A percentile compares a stretch with the other conserved stretches of the same genome.
These are phyloP conservation scores for Colletotrichum musicola DNA, from an alignment of 2,329 filamentous ascomycete genomes.

Conservation along the genomic window DNA sequence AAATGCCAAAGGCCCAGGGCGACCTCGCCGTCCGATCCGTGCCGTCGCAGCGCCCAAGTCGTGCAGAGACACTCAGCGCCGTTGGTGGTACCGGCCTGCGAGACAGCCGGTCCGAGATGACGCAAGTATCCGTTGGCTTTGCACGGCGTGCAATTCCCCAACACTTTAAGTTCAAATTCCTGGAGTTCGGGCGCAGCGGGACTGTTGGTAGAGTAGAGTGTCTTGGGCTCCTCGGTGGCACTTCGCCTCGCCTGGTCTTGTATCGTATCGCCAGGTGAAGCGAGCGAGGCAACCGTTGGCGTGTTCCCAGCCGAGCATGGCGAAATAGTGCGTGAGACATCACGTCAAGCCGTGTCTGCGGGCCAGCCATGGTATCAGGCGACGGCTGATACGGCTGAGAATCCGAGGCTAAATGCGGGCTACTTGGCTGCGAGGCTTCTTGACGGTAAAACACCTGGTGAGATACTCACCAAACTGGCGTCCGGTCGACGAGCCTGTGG, in stretches of 20 bases:
- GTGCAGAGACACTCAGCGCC: neutral
- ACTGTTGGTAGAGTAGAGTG: neutral
- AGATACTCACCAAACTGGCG: neutral
- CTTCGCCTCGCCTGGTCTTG: neutral
- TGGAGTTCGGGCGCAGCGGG: neutral
- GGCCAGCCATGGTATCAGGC: neutral
- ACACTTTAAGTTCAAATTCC: neutral
- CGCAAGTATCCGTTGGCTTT: neutral
- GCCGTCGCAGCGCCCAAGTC: neutral
- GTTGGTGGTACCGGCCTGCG: slow-evolving; percentile 1
- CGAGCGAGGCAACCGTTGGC: neutral
- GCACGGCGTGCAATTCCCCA: no score
- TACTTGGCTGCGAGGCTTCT: neutral
- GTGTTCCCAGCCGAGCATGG: neutral
- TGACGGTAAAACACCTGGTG: no score
- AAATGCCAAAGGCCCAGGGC: no score
- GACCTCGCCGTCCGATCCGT: no score
- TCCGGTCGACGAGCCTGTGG: neutral
- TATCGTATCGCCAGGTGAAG: neutral
- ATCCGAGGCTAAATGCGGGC: neutral
- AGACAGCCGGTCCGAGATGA: slow-evolving; percentile 6
- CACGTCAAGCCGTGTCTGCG: neutral
- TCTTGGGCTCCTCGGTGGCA: neutral
- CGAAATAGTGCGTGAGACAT: neutral
- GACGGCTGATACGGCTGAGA: slow-evolving; percentile 1